phyloP scores from a whole-genome alignment of 148 eudicot species.

The Rhododendron henanense region DNA sequence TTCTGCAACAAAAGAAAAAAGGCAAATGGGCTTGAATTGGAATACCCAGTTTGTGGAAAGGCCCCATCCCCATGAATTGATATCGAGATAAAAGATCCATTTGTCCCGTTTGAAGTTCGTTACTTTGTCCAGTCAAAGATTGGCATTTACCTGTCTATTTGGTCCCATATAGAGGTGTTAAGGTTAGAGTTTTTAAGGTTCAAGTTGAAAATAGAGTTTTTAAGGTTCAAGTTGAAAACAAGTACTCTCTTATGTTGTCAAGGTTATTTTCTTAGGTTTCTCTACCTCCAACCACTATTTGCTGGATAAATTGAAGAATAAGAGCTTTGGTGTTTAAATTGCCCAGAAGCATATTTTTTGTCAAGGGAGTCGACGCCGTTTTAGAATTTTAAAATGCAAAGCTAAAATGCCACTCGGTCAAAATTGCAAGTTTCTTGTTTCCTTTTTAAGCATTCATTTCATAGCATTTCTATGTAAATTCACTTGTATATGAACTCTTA shows the following conservation, averaged over 20 bases:
- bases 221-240: background rate
- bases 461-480: background rate
- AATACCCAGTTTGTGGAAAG: background rate
- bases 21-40: background rate
- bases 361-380: background rate
- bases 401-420: background rate
- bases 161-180: background rate
- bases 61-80: background rate
- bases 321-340: background rate
- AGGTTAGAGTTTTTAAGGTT: background rate
- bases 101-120: background rate
- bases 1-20: background rate
- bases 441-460: background rate
- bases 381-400: background rate
- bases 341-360: conserved; percentile 4
- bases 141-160: background rate
- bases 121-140: background rate
- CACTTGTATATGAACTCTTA: background rate
- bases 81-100: background rate
- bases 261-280: background rate
- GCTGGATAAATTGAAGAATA: background rate
- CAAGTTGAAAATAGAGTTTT: background rate
- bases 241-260: background rate
- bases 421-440: background rate
- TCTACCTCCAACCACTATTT: background rate